phyloP scores from a whole-genome alignment of 2,329 filamentous ascomycete species.

The Albifimbria verrucaria region DNA sequence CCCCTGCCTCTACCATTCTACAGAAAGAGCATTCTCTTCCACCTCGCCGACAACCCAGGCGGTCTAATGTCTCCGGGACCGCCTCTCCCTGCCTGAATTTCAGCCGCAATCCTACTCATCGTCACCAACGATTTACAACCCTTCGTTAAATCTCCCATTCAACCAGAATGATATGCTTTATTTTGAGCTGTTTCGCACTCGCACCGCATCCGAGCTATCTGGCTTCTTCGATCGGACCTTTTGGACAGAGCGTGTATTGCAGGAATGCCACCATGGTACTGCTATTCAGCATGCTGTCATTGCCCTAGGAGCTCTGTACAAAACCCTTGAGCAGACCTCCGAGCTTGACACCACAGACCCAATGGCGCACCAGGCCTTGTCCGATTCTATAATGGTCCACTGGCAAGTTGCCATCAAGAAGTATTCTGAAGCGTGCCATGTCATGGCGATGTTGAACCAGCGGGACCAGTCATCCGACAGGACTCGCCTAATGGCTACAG shows the following conservation, averaged over 20 bases:
- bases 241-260: conserved; percentile 61
- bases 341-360: conserved; percentile 36
- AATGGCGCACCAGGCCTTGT: conserved; percentile 10
- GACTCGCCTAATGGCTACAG: conserved; percentile 60
- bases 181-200: conserved; percentile 59
- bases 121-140: conserved; percentile 35
- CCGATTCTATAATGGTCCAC: conserved; percentile 42
- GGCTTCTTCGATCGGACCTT: conserved; percentile 66
- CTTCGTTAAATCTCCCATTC: conserved; percentile 43
- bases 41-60: conserved; percentile 22
- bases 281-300: conserved; percentile 64
- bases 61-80: conserved; percentile 6
- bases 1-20: background rate
- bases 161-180: conserved; percentile 53
- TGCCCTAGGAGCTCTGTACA: conserved; percentile 64
- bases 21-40: conserved; percentile 23
- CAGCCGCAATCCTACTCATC: conserved; percentile 14
- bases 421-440: conserved; percentile 54
- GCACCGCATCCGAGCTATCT: conserved; percentile 60
- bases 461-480: conserved; percentile 44
- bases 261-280: conserved; percentile 59
- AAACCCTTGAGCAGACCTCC: conserved; percentile 58
- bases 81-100: conserved; percentile 7
- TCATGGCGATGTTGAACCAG: conserved; percentile 42
- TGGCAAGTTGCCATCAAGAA: conserved; percentile 59